A percentile compares a stretch with the other conserved stretches of the same genome.
Conservation (phyloP, 176 grass and related monocot species). For the Thinopyrum elongatum region DNA sequence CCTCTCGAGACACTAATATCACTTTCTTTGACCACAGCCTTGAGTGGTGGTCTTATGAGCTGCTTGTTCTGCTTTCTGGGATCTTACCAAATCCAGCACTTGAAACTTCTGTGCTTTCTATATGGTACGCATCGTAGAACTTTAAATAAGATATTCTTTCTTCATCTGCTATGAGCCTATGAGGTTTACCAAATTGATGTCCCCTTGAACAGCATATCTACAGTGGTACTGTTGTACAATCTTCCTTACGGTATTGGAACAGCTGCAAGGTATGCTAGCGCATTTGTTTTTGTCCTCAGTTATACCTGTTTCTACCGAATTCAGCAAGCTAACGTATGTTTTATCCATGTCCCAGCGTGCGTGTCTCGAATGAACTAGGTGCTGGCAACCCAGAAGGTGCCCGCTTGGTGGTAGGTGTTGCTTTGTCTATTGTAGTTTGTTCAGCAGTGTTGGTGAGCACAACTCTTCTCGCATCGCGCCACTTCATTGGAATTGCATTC, state of each 20-base stretch:
- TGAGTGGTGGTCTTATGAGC: constrained; percentile 75
- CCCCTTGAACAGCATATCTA: constrained; percentile 48
- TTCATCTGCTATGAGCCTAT: not conserved
- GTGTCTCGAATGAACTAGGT: constrained; percentile 70
- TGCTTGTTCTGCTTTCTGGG: constrained; percentile 60
- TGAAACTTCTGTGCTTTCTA: constrained; percentile 70
- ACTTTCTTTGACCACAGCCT: constrained; percentile 44
- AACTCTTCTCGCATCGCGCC: constrained; percentile 36
- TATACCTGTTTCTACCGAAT: not conserved
- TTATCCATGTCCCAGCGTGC: constrained; percentile 30
- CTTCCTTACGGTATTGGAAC: constrained; percentile 59
- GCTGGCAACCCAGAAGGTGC: constrained; percentile 55
- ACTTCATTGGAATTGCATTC: constrained; percentile 52
- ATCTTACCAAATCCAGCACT: constrained; percentile 64
- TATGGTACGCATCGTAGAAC: constrained; percentile 45
- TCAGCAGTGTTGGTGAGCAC: constrained; percentile 35
- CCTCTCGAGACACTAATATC: not conserved
- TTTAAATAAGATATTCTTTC: not conserved
- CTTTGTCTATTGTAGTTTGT: constrained; percentile 36
- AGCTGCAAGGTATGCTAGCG: constrained; percentile 45
- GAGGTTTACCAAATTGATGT: not conserved
- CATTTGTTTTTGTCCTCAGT: not conserved
- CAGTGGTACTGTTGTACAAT: constrained; percentile 39
- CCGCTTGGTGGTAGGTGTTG: constrained; percentile 35
- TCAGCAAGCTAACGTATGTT: not conserved